Conservation (phyloP, 2,329 filamentous ascomycete species). For the Xylariaceae sp. region DNA sequence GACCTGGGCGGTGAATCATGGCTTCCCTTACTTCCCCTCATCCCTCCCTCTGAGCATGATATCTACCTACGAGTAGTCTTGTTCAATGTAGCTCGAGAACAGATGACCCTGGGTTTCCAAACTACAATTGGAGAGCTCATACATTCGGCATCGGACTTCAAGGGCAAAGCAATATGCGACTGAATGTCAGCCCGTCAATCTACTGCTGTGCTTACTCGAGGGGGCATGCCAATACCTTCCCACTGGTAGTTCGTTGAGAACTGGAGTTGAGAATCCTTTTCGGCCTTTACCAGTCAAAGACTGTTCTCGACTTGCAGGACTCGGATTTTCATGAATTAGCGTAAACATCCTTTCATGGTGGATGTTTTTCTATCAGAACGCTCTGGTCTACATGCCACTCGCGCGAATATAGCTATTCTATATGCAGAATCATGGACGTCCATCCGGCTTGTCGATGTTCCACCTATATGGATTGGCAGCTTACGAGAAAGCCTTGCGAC, state of each 20-base stretch:
- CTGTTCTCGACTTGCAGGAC: not conserved
- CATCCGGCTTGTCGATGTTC: not conserved
- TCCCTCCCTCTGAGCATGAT: not conserved
- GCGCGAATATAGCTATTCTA: not conserved
- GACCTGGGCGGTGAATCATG: not conserved
- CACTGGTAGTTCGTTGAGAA: not conserved
- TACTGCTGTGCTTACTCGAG: not conserved
- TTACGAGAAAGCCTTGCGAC: slow-evolving; percentile 7
- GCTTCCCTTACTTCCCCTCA: not conserved
- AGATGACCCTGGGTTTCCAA: not conserved
- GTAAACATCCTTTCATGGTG: not conserved
- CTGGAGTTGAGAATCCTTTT: not conserved
- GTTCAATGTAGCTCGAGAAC: not conserved
- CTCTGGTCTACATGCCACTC: not conserved
- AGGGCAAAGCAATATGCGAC: not conserved
- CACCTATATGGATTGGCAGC: not conserved
- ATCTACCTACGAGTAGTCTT: not conserved
- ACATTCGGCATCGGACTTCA: not conserved
- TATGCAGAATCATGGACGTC: not conserved
- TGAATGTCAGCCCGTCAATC: not conserved
- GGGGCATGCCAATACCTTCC: not conserved
- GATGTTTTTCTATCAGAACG: not conserved
- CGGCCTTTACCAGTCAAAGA: not conserved
- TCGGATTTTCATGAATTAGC: not conserved
- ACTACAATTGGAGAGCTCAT: not conserved